These are phyloP conservation scores for Candida chilensis DNA, from an alignment of 805 yeast species.

Conservation along the genomic window DNA sequence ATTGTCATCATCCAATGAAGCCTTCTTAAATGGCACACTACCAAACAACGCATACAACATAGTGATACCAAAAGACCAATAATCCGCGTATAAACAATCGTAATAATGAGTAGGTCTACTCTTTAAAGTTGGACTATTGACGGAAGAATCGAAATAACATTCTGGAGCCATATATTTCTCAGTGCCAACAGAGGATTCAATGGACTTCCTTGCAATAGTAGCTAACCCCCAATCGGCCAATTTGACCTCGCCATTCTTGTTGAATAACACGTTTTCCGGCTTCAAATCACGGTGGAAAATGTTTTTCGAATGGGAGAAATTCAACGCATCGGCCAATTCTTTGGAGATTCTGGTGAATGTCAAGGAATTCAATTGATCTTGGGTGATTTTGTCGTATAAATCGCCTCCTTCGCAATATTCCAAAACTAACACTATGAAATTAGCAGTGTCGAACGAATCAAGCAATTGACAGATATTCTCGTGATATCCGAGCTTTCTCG, in stretches of 20 bases:
- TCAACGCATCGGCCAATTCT: slow-evolving; percentile 44
- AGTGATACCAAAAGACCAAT: slow-evolving; percentile 48
- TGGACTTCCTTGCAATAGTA: slow-evolving; percentile 20
- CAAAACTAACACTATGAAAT: slow-evolving; percentile 45
- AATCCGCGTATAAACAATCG: slow-evolving; percentile 38
- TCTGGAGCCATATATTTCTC: slow-evolving; percentile 56
- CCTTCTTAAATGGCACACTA: slow-evolving; percentile 39
- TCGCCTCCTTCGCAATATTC: slow-evolving; percentile 66
- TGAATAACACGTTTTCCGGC: slow-evolving; percentile 61
- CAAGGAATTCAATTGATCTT: slow-evolving; percentile 9
- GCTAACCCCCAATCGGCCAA: slow-evolving; percentile 73
- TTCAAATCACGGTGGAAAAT: slow-evolving; percentile 66
- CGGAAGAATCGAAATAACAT: slow-evolving; percentile 16
- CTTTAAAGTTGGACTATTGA: slow-evolving; percentile 3
- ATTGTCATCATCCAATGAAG: slow-evolving; percentile 24
- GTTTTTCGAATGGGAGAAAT: slow-evolving; percentile 46
- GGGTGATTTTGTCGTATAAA: slow-evolving; percentile 45
- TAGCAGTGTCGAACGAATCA: slow-evolving; percentile 46
- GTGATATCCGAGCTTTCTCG: slow-evolving; percentile 24
- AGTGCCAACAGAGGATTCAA: slow-evolving; percentile 36
- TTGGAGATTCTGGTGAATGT: slow-evolving; percentile 30
- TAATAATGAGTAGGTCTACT: slow-evolving; percentile 10
- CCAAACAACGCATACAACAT: slow-evolving; percentile 41
- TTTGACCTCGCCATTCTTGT: slow-evolving; percentile 42
- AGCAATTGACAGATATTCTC: slow-evolving; percentile 49